Evolutionary conservation across 1,284 basidiomycete species (phyloP), one percentile per base, ranked within the genome.

Genomic region (Fomitopsis schrenkii): DNA sequence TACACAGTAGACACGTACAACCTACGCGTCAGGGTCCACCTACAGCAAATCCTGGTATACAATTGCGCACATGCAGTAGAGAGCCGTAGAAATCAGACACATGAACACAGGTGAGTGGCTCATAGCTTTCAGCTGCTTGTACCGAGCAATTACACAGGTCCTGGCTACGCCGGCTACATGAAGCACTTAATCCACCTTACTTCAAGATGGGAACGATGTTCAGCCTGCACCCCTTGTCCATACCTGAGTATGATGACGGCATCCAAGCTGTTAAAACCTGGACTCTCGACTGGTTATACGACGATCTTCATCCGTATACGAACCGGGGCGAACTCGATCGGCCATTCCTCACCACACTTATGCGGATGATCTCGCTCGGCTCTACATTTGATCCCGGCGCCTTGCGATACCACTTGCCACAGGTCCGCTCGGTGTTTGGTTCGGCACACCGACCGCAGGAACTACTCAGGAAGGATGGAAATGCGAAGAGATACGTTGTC

Each of bases 1-100:
- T 67, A 50, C 30, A 26, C 69, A 45, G 42, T 66, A 0, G 68
- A 65, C 12, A 73, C 68, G 62, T 83, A 80, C 62, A 77, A 79
- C 41, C 7, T 59, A 3, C 78, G 77, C 2, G 69, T 84, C 4
- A 71, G 76, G 1, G 66, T 82, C n/a, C 76, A 81, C 65, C 67
- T 85, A 1, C 77, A 79, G 53, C 83, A 85, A 59, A 77, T 85
- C 3, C 59, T 74, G 36, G 78, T 85, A 9, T 72, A 79, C 56
- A 77, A 82, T 35, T 59, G 64, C 5, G 63, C 75, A 12, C 68
- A 69, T 55, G 14, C 70, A 55, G 62, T 73, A 15, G 67, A 67
- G 45, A 63, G 56, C 64, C 65, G 6, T 58, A 53, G 1, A 55
- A 68, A 70, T n/a, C 19, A 55, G 2, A 48, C 58, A 6, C 9